Evolutionary conservation across 1,139 yeast genomes (phyloP).

Genomic region (Candida sp.): DNA sequence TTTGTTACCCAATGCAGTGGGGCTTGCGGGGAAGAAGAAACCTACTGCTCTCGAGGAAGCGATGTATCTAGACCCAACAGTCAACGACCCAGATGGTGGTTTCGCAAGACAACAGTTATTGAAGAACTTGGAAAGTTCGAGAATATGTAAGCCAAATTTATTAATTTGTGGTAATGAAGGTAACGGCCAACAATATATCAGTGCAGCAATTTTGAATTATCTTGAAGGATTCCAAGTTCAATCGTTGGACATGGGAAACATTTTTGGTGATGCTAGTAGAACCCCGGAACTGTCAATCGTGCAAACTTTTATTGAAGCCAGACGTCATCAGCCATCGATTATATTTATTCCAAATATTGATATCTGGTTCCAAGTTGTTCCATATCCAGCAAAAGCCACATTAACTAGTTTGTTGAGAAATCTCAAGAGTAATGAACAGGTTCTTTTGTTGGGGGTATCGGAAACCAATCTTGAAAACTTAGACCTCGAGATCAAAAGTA

Average conservation of each 20-base stretch:
- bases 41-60: constrained; percentile 69
- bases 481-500: constrained; percentile 33
- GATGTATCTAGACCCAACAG: constrained; percentile 56
- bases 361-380: constrained; percentile 68
- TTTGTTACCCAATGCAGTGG: constrained; percentile 57
- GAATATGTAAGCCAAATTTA: constrained; percentile 81
- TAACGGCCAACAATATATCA: constrained; percentile 84
- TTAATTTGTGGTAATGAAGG: constrained; percentile 76
- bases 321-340: constrained; percentile 87
- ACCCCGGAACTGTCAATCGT: constrained; percentile 85
- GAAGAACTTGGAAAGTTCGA: constrained; percentile 54
- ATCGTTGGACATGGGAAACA: constrained; percentile 72
- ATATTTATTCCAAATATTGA: constrained; percentile 82
- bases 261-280: constrained; percentile 77
- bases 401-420: constrained; percentile 67
- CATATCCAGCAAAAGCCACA: constrained; percentile 69
- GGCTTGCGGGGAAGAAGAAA: constrained; percentile 34
- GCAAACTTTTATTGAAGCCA: constrained; percentile 84
- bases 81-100: constrained; percentile 60
- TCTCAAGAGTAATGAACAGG: constrained; percentile 67
- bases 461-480: constrained; percentile 40
- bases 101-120: constrained; percentile 65
- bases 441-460: constrained; percentile 75
- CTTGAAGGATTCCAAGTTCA: constrained; percentile 92
- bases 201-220: constrained; percentile 76